These are phyloP conservation scores for Trichoderma reesei DNA, from an alignment of 495 filamentous ascomycete species.

Conservation along the genomic window DNA sequence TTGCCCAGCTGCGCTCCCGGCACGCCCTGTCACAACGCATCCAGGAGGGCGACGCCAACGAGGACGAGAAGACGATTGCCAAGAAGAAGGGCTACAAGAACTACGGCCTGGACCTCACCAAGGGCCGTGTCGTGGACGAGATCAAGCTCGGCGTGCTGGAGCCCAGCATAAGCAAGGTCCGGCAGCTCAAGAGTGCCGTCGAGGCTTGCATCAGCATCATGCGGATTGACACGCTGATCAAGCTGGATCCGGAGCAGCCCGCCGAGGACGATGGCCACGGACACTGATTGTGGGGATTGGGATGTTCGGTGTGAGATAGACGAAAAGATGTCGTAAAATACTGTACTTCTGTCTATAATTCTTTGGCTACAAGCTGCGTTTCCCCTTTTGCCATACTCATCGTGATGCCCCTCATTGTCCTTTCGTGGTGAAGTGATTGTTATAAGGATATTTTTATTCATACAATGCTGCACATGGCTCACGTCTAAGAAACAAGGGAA, in stretches of 20 bases:
- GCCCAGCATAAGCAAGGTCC: constrained; percentile 96
- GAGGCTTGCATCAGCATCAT: constrained; percentile 99
- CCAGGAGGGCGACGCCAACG: constrained; percentile 68
- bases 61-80: constrained; percentile 77
- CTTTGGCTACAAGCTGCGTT: background rate
- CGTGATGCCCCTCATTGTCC: too few species aligned
- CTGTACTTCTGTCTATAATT: background rate
- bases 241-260: constrained; percentile 84
- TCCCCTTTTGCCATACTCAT: constrained; percentile 16
- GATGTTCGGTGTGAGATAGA: background rate
- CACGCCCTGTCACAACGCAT: constrained; percentile 91
- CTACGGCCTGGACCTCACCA: constrained; percentile 85
- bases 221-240: constrained; percentile 98
- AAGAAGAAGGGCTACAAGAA: constrained; percentile 97
- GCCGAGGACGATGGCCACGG: constrained; percentile 70
- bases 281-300: constrained; percentile 33
- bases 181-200: constrained; percentile 95
- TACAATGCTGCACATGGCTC: constrained; percentile 17
- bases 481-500: constrained; percentile 7
- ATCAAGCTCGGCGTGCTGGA: constrained; percentile 93
- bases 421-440: too few species aligned
- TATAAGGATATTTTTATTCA: too few species aligned
- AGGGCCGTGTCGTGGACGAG: constrained; percentile 85
- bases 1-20: constrained; percentile 87
- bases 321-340: background rate